These are phyloP conservation scores for Ceratocystis ficicola DNA, from an alignment of 2,329 filamentous ascomycete genomes.

Conservation along the genomic window DNA sequence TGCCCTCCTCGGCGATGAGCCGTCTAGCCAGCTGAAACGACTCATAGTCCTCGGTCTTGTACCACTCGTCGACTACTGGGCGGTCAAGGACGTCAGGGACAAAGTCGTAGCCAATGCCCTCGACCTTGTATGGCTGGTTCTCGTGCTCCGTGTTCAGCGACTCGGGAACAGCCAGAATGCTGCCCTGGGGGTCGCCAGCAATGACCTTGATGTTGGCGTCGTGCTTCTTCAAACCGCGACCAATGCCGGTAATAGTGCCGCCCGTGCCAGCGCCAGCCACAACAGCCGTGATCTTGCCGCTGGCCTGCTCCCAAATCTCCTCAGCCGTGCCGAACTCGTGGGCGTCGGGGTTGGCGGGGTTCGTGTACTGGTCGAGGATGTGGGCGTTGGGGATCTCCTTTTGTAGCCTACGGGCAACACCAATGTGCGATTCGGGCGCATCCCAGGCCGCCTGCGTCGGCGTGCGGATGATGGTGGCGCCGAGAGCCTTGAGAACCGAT, in stretches of 20 bases:
- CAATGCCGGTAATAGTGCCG: slow-evolving; percentile 84
- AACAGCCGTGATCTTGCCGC: slow-evolving; percentile 67
- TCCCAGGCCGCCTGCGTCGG: slow-evolving; percentile 94
- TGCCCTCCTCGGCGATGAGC: slow-evolving; percentile 84
- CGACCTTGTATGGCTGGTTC: slow-evolving; percentile 89
- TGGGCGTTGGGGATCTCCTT: slow-evolving; percentile 96
- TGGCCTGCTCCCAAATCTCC: slow-evolving; percentile 89
- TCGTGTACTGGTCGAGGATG: slow-evolving; percentile 93
- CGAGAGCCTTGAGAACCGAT: slow-evolving; percentile 80
- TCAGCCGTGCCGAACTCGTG: slow-evolving; percentile 91
- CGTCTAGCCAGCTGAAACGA: slow-evolving; percentile 84
- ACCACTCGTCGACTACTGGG: slow-evolving; percentile 77
- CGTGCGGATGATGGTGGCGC: slow-evolving; percentile 94
- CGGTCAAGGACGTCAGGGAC: slow-evolving; percentile 86
- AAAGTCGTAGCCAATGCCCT: slow-evolving; percentile 98
- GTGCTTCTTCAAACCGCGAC: slow-evolving; percentile 76
- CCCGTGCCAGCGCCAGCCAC: slow-evolving; percentile 91
- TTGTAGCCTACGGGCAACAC: slow-evolving; percentile 75
- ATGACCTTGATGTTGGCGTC: slow-evolving; percentile 76
- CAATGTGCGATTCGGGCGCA: slow-evolving; percentile 90
- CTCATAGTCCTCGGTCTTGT: slow-evolving; percentile 90
- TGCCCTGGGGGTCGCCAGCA: slow-evolving; percentile 84
- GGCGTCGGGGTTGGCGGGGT: slow-evolving; percentile 79
- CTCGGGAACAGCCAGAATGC: slow-evolving; percentile 74
- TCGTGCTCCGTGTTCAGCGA: slow-evolving; percentile 64